Percentiles rank a stretch among this genome's conserved stretches.
Evolutionary conservation across 352 stramenopile genomes (phyloP).

Genomic region (Globisporangium emineosum): DNA sequence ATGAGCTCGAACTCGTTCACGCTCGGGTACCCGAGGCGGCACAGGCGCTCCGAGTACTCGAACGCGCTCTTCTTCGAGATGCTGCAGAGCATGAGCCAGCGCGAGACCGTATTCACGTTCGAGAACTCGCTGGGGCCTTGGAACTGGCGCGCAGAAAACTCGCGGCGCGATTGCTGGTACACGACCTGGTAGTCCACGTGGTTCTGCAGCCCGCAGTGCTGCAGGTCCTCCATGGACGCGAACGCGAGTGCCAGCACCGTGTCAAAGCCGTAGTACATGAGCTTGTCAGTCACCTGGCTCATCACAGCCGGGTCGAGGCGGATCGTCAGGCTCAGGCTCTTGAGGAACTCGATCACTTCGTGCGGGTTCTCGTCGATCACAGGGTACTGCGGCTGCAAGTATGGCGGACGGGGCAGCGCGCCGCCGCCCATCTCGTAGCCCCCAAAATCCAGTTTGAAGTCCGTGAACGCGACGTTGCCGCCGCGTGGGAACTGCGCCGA

Average conservation of each 20-base stretch:
- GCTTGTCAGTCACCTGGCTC: constrained; percentile 28
- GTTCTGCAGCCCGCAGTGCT: constrained; percentile 36
- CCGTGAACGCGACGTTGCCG: constrained; percentile 27
- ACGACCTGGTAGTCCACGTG: constrained; percentile 42
- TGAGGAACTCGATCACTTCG: constrained; percentile 50
- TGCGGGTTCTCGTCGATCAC: constrained; percentile 18
- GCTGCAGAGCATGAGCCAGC: constrained; percentile 55
- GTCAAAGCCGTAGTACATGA: constrained; percentile 61
- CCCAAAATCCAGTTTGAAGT: constrained; percentile 65
- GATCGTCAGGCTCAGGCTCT: constrained; percentile 41
- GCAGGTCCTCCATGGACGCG: constrained; percentile 41
- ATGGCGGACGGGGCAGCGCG: constrained; percentile 7
- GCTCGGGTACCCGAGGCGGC: constrained; percentile 52
- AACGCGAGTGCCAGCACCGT: constrained; percentile 53
- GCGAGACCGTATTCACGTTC: constrained; percentile 45
- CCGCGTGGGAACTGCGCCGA: constrained; percentile 15
- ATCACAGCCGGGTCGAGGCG: constrained; percentile 29
- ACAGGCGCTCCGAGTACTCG: constrained; percentile 57
- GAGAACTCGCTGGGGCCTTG: constrained; percentile 35
- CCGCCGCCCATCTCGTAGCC: constrained; percentile 38
- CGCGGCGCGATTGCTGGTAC: constrained; percentile 39
- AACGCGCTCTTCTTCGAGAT: constrained; percentile 43
- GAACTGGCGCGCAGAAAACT: constrained; percentile 40
- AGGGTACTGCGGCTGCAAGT: constrained; percentile 15
- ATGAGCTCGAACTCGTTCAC: constrained; percentile 60